A percentile compares a stretch with the other conserved stretches of the same genome.
Evolutionary conservation across 768 basidiomycete species (phyloP).

Genomic region (Pilatotrama ljubarskyi): DNA sequence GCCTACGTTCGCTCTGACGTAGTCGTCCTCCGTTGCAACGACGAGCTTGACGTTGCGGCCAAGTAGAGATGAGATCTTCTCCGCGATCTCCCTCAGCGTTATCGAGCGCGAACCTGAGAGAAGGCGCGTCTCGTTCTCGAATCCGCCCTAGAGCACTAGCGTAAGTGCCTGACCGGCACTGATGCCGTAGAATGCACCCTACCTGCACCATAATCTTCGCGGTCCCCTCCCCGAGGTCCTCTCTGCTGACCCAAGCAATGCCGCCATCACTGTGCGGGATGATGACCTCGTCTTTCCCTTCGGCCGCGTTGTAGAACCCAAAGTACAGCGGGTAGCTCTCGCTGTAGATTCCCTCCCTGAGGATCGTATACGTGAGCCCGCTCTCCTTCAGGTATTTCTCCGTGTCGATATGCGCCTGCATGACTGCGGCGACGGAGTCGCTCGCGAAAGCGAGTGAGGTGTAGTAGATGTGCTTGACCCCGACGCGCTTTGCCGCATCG

Average conservation of each 20-base stretch:
- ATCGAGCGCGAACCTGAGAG: constrained; percentile 29
- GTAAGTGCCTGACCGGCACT: neutral
- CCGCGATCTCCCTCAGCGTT: constrained; percentile 32
- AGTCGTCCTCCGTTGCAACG: constrained; percentile 30
- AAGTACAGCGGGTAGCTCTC: constrained; percentile 36
- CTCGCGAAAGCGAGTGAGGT: constrained; percentile 36
- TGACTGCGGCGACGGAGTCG: constrained; percentile 33
- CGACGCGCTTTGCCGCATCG: constrained; percentile 35
- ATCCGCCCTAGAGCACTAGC: constrained; percentile 15
- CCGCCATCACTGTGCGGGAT: constrained; percentile 36
- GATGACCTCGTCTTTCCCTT: constrained; percentile 28
- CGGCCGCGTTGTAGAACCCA: constrained; percentile 27
- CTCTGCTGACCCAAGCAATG: constrained; percentile 37
- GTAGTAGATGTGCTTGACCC: constrained; percentile 38
- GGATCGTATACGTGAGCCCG: constrained; percentile 36
- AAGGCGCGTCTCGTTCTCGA: constrained; percentile 32
- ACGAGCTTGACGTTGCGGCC: constrained; percentile 22
- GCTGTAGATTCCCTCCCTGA: constrained; percentile 39
- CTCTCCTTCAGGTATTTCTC: constrained; percentile 34
- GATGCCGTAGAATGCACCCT: neutral
- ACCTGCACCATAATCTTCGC: constrained; percentile 35
- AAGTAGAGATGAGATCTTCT: constrained; percentile 22
- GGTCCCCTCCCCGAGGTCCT: constrained; percentile 39
- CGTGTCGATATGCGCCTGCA: constrained; percentile 36
- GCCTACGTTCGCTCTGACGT: constrained; percentile 23